Evolutionary conservation across 352 stramenopile genomes (phyloP), one percentile per base, ranked within the genome.

Genomic region (Nothophytophthora sp.): DNA sequence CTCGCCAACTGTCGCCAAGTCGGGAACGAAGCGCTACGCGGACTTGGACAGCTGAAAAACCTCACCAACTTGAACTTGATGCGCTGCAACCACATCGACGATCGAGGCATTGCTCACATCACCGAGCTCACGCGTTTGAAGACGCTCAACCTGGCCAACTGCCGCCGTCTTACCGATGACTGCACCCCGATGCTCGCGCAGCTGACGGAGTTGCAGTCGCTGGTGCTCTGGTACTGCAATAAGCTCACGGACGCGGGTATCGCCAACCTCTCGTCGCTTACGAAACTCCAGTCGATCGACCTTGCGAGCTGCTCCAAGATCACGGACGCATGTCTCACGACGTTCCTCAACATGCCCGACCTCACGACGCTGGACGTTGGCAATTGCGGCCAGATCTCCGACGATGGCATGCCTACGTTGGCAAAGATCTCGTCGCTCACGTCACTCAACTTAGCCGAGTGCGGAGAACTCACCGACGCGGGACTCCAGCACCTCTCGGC

Each of bases 161-260:
- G 83, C 40, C 83, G 88, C 30, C 72, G 81, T 18, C 23, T 95
- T 15, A 91, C 84, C 0, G 76, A 96, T 45, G 60, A 22, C 0
- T 66, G 68, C 12, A 72, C 69, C 5, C 7, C 23, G 19, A 53
- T 80, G 9, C 53, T 96, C 16, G 50, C 67, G 1, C 51, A 60
- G 25, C 76, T 92, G 55, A 57, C 60, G 15, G 36, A 55, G 5
- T 53, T 96, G 5, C 63, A 90, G 44, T 77, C 70, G 25, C 63
- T 96, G 8, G 73, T 88, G 27, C 55, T 96, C 8, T 88, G 82
- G 71, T 89, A 94, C 61, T 96, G 83, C 60, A 88, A 86, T 64
- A 92, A 92, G 55, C 67, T 96, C 20, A 92, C 78, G 0, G 82
- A 96, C 59, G 20, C 20, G 0, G 82, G 75, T 3, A 65, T 91